Evolutionary conservation across 495 filamentous ascomycete species (phyloP).

Genomic region (Penicilliopsis zonata): DNA sequence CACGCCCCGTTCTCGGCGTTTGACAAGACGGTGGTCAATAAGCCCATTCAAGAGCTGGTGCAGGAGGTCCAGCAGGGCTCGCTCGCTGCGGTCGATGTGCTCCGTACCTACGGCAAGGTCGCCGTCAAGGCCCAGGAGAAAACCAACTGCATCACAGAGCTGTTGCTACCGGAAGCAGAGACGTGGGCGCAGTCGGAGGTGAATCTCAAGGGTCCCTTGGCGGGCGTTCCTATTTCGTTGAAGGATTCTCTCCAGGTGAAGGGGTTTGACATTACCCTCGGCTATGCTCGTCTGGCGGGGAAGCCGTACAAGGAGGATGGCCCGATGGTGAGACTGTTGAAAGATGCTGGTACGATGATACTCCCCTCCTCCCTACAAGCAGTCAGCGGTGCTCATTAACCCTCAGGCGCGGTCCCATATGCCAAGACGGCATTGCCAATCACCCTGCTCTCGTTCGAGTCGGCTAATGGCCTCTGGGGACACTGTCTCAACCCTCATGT

Average conservation of each 20-base stretch:
- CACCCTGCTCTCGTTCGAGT: constrained; percentile 86
- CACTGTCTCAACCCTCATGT: constrained; percentile 76
- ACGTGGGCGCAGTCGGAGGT: constrained; percentile 58
- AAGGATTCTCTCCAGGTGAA: constrained; percentile 81
- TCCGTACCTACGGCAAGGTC: constrained; percentile 83
- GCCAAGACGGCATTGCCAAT: constrained; percentile 93
- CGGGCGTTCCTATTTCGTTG: constrained; percentile 78
- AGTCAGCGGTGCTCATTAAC: constrained; percentile 1
- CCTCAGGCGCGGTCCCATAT: constrained; percentile 73
- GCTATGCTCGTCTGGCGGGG: constrained; percentile 61
- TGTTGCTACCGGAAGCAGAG: constrained; percentile 72
- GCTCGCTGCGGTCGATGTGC: constrained; percentile 58
- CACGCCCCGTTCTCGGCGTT: constrained; percentile 43
- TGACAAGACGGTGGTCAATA: constrained; percentile 56
- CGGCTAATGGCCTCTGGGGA: constrained; percentile 83
- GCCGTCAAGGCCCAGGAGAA: constrained; percentile 73
- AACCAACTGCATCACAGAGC: constrained; percentile 87
- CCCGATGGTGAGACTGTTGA: constrained; percentile 61
- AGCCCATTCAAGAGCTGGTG: constrained; percentile 68
- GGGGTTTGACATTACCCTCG: constrained; percentile 80
- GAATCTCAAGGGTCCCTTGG: constrained; percentile 72
- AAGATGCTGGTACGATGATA: constrained; percentile 54
- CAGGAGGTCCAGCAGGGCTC: constrained; percentile 57
- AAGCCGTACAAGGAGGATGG: constrained; percentile 59
- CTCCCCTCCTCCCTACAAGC: too few relatives aligned